Percentiles rank a stretch among this genome's conserved stretches.
phyloP scores from a whole-genome alignment of 306 rosid genomes.

The Boehmeria nivea region DNA sequence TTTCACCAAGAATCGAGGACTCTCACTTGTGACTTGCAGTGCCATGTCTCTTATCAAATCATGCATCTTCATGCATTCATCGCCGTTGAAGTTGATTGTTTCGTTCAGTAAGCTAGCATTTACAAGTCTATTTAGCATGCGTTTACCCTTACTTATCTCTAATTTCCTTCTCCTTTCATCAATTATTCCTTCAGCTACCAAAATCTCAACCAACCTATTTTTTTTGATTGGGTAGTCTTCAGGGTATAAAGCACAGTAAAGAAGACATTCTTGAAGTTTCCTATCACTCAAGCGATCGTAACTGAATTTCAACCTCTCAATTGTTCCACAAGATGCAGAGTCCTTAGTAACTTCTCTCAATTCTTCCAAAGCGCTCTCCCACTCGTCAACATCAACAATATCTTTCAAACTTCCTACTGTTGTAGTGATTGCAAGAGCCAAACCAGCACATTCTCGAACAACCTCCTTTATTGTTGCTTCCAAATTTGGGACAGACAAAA shows the following conservation, averaged over 20 bases:
- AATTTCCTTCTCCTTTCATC: neutral
- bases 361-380: constrained; percentile 15
- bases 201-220: constrained; percentile 2
- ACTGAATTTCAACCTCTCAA: constrained; percentile 14
- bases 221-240: constrained; percentile 2
- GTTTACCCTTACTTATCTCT: neutral
- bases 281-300: constrained; percentile 4
- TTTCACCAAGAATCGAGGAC: neutral
- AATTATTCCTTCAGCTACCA: constrained; percentile 6
- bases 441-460: constrained; percentile 6
- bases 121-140: constrained; percentile 9
- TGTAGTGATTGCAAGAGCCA: constrained; percentile 23
- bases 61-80: constrained; percentile 8
- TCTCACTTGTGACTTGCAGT: neutral
- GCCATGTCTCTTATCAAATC: constrained; percentile 20
- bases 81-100: neutral
- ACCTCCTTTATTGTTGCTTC: neutral
- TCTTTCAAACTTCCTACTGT: constrained; percentile 13
- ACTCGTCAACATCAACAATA: constrained; percentile 1
- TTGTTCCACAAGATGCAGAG: neutral
- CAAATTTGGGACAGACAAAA: neutral
- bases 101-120: constrained; percentile 3
- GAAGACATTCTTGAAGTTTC: constrained; percentile 7
- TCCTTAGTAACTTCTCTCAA: constrained; percentile 1
- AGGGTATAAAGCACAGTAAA: constrained; percentile 13